phyloP scores from a whole-genome alignment of 805 yeast species.

The Metschnikowia gelsemii region DNA sequence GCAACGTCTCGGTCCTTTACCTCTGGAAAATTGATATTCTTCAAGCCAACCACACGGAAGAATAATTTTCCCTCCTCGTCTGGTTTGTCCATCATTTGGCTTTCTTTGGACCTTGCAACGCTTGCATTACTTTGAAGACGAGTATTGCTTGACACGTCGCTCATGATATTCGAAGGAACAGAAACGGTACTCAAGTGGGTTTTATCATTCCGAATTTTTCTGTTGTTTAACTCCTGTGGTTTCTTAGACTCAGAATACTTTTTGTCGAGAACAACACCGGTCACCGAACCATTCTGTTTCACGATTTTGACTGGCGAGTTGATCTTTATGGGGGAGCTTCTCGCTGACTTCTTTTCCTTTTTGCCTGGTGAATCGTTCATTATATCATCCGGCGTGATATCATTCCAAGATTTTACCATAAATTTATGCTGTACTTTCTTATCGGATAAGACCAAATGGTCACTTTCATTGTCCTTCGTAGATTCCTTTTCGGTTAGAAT shows the following conservation, averaged over 20 bases:
- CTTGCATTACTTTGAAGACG: background rate
- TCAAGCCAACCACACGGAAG: constrained; percentile 47
- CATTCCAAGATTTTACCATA: constrained; percentile 3
- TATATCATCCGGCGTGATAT: background rate
- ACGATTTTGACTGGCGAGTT: constrained; percentile 39
- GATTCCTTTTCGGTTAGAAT: background rate
- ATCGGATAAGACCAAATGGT: background rate
- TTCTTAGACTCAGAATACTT: background rate
- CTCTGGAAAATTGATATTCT: constrained; percentile 49
- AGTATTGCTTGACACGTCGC: background rate
- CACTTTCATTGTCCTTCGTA: background rate
- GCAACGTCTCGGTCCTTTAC: constrained; percentile 45
- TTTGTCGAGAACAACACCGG: constrained; percentile 24
- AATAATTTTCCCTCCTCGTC: constrained; percentile 56
- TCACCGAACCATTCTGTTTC: constrained; percentile 30
- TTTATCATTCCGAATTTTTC: constrained; percentile 9
- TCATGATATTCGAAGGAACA: constrained; percentile 24
- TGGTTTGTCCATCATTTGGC: background rate
- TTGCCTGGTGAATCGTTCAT: background rate
- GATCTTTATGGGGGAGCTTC: constrained; percentile 34
- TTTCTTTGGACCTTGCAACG: background rate
- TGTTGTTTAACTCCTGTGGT: constrained; percentile 2
- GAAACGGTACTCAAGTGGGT: constrained; percentile 31
- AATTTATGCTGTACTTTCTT: background rate
- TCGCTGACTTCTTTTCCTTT: background rate